These are phyloP conservation scores for Chytriomyces sp. DNA, from an alignment of 192 early-diverging fungal genomes.

Conservation along the genomic window DNA sequence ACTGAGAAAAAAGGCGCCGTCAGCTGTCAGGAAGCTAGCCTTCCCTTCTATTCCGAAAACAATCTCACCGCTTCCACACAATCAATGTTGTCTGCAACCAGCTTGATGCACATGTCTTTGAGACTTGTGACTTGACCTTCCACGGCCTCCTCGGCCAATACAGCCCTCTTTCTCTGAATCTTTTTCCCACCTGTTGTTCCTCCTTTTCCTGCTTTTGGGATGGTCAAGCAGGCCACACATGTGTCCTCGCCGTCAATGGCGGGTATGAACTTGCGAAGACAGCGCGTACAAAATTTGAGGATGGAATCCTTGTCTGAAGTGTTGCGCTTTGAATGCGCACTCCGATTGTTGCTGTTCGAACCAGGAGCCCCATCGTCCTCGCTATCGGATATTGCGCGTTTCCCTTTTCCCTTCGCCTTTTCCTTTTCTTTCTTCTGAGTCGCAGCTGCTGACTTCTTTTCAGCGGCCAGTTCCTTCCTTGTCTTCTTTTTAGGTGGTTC, in stretches of 20 bases:
- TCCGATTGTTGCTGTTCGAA: neutral
- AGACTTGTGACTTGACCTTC: conserved; percentile 20
- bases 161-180: neutral
- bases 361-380: neutral
- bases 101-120: conserved; percentile 46
- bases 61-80: conserved; percentile 65
- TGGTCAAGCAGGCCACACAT: conserved; percentile 29
- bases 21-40: no score
- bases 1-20: conserved; percentile 35
- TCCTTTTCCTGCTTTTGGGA: conserved; percentile 3
- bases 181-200: neutral
- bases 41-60: neutral
- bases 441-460: neutral
- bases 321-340: conserved; percentile 3
- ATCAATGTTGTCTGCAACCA: conserved; percentile 73
- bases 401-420: conserved; percentile 8
- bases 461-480: neutral
- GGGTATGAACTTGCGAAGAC: conserved; percentile 28
- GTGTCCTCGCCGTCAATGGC: conserved; percentile 4
- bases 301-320: neutral
- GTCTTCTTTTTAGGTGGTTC: neutral
- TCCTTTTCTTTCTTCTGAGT: conserved; percentile 1
- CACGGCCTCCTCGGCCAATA: conserved; percentile 2
- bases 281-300: conserved; percentile 22
- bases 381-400: neutral